Conservation (phyloP, 176 grass and related monocot genomes). For the Juncus effusus region DNA sequence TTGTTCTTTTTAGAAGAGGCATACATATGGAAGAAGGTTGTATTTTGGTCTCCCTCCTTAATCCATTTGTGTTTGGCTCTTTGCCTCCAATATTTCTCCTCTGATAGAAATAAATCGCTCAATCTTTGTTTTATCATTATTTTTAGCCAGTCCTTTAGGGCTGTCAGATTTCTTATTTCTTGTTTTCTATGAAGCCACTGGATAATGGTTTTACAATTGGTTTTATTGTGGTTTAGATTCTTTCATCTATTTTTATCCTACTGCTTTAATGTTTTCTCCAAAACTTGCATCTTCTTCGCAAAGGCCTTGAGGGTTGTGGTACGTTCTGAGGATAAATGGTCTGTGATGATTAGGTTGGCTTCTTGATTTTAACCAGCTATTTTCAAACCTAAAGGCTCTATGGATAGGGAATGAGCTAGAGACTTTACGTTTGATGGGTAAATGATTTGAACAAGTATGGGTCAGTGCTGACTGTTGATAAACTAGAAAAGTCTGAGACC, state of each 20-base stretch:
- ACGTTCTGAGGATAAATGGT: neutral
- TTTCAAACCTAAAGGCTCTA: neutral
- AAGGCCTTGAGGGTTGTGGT: neutral
- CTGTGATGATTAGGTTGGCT: neutral
- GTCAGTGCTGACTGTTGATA: neutral
- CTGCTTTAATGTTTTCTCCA: neutral
- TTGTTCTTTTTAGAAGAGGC: neutral
- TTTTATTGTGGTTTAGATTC: neutral
- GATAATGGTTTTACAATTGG: neutral
- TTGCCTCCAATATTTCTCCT: too few relatives aligned
- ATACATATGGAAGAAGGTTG: neutral
- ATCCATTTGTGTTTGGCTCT: too few relatives aligned
- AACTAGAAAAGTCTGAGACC: neutral
- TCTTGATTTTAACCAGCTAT: neutral
- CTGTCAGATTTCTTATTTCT: neutral
- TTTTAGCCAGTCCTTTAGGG: neutral
- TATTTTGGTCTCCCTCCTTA: neutral
- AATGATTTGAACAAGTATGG: neutral
- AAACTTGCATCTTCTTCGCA: neutral
- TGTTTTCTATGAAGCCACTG: neutral
- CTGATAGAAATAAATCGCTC: neutral
- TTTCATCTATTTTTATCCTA: neutral
- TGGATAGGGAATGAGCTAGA: neutral
- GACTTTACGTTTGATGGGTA: neutral
- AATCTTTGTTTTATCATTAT: neutral